Percentiles rank a stretch among this genome's conserved stretches.
Evolutionary conservation across 305 asterid species (phyloP).

Genomic region (Lippia alba): DNA sequence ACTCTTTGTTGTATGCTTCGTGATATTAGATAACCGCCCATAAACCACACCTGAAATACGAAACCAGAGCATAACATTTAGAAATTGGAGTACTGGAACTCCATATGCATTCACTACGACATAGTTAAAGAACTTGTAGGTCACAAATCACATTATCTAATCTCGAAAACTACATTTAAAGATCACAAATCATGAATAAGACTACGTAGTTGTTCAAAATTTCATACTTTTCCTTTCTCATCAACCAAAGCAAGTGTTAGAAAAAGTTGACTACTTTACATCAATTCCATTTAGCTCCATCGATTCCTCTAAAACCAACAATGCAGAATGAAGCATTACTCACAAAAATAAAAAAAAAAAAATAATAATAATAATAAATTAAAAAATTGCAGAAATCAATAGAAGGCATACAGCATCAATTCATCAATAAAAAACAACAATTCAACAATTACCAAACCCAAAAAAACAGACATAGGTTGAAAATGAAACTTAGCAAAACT

Average conservation of each 20-base stretch:
- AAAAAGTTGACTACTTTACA: neutral
- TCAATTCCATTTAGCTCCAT: constrained; percentile 3
- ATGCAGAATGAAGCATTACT: neutral
- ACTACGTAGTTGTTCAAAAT: constrained; percentile 3
- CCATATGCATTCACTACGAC: constrained; percentile 3
- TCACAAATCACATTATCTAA: constrained; percentile 13
- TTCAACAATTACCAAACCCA: neutral
- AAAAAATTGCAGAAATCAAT: neutral
- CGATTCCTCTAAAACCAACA: neutral
- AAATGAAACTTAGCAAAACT: no score
- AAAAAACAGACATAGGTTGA: neutral
- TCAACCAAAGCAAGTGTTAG: neutral
- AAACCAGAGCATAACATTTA: constrained; percentile 21
- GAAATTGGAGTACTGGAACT: neutral
- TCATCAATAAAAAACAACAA: neutral
- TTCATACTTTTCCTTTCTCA: neutral
- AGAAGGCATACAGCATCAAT: neutral
- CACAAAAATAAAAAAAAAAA: no score
- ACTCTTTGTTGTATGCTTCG: constrained; percentile 62
- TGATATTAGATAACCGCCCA: constrained; percentile 51
- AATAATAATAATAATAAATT: neutral
- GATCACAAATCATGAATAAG: constrained; percentile 1
- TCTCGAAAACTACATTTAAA: neutral
- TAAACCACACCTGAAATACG: constrained; percentile 53
- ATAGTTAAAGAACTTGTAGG: constrained; percentile 1